phyloP scores from a whole-genome alignment of 2,329 filamentous ascomycete species.

The Seiridium cupressi region DNA sequence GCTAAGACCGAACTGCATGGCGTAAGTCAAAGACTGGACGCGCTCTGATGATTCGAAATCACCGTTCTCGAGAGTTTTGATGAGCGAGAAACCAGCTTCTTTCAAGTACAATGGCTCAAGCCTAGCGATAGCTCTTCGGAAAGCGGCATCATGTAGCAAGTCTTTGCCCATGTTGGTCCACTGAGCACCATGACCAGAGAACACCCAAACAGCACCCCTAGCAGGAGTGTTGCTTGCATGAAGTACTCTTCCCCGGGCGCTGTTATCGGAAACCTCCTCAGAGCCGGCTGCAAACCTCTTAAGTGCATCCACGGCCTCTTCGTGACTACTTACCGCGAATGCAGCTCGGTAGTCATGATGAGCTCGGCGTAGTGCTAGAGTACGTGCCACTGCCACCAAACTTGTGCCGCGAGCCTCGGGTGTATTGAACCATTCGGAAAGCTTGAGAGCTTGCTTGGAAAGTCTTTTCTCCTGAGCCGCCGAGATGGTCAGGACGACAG shows the following conservation, averaged over 20 bases:
- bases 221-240: conserved; percentile 12
- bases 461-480: conserved; percentile 8
- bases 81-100: conserved; percentile 19
- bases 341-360: conserved; percentile 5
- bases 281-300: neutral
- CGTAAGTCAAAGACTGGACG: conserved; percentile 31
- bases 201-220: conserved; percentile 30
- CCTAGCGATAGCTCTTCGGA: conserved; percentile 20
- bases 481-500: neutral
- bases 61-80: conserved; percentile 14
- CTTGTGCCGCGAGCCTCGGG: neutral
- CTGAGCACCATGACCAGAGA: conserved; percentile 42
- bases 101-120: conserved; percentile 23
- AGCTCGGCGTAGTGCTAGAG: conserved; percentile 7
- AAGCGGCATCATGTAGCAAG: conserved; percentile 25
- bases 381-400: neutral
- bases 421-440: neutral
- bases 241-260: neutral
- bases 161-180: conserved; percentile 39
- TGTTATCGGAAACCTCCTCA: neutral
- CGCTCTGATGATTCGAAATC: conserved; percentile 22
- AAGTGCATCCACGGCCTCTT: neutral
- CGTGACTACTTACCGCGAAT: neutral
- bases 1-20: conserved; percentile 32
- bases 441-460: neutral